A percentile compares a stretch with the other conserved stretches of the same genome.
These are phyloP conservation scores for Komagataella pseudopastoris DNA, from an alignment of 805 yeast species.

Conservation along the genomic window DNA sequence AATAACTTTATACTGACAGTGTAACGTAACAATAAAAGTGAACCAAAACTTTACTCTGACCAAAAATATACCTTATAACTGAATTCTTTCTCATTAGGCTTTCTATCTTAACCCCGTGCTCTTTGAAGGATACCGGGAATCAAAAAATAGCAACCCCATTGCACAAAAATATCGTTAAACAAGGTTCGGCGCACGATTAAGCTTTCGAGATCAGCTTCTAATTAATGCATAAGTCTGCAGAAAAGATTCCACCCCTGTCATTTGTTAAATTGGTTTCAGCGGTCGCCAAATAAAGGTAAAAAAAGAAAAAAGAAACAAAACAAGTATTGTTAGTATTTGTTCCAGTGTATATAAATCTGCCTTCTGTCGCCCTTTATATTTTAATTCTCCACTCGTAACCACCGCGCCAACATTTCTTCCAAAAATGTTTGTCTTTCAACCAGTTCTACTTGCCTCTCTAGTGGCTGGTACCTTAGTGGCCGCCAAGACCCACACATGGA, in stretches of 20 bases:
- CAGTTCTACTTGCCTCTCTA: not conserved
- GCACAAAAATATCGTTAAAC: too few species aligned
- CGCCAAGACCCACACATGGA: slow-evolving; percentile 45
- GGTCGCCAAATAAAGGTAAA: not conserved
- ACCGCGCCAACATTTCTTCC: not conserved
- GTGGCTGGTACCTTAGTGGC: slow-evolving; percentile 2
- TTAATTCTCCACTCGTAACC: not conserved
- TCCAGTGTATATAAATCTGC: not conserved
- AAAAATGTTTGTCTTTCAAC: not conserved
- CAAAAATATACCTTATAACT: too few species aligned
- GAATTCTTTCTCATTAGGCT: too few species aligned
- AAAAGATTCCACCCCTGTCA: not conserved
- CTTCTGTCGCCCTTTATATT: not conserved
- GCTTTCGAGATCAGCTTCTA: not conserved
- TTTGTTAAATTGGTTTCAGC: not conserved
- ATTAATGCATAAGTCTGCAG: not conserved
- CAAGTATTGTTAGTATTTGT: not conserved
- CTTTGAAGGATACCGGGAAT: not conserved
- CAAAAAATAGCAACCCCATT: not conserved
- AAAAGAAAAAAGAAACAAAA: not conserved
- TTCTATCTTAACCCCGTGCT: too few species aligned
- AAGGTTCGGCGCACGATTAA: not conserved
- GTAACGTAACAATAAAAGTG: too few species aligned
- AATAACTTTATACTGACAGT: too few species aligned
- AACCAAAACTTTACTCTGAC: too few species aligned